Base-by-base conservation (phyloP, 2,329 filamentous ascomycete genomes). In the Thyridium curvatum region DNA sequence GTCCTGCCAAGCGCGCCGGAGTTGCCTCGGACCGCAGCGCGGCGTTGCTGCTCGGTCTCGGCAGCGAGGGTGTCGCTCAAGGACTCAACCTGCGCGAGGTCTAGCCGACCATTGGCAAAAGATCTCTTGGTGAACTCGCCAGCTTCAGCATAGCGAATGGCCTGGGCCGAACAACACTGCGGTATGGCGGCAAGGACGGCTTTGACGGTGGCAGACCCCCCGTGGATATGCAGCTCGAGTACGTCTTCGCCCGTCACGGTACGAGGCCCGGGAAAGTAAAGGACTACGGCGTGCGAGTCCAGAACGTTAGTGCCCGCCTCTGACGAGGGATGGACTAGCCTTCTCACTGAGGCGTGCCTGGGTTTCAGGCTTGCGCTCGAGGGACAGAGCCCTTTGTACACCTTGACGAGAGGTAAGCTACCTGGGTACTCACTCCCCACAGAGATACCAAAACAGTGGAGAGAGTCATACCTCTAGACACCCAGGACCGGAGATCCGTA, bases 101-200 rank as follows among this genome's bases (percentile, higher is more conserved):
- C 86, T 4, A 98, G 74, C 2, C 88, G 79, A 51, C 83, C 73
- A 56, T 96, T 93, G 56, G 90, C 72, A 54, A 98, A 98, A 5
- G 93, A 90, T 30, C 93, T 82, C 44, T 83, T 82, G 4, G 93
- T 98, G 60, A 98, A 98, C 57, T 98, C 93, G 40, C 93, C 93
- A 0, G 93, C 84, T 55, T 96, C 91, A 3, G 93, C 93, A 56
- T 94, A 94, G 21, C 89, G 86, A 41, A 95, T 79, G 12, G 43
- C 53, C 16, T 42, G 38, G 17, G 41, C 17, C 26, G 14, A 28
- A 0, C 43, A 45, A 48, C 72, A 79, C 32, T 63, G 62, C 0
- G 85, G 74, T 41, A 98, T 86, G 4, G 89, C 88, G 17, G 76
- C 66, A 3, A 98, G 70, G 0, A 96, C 85, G 2, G 91, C 87